Base-by-base conservation (phyloP, 331 rosid species). In the Pyracantha coccinea region DNA sequence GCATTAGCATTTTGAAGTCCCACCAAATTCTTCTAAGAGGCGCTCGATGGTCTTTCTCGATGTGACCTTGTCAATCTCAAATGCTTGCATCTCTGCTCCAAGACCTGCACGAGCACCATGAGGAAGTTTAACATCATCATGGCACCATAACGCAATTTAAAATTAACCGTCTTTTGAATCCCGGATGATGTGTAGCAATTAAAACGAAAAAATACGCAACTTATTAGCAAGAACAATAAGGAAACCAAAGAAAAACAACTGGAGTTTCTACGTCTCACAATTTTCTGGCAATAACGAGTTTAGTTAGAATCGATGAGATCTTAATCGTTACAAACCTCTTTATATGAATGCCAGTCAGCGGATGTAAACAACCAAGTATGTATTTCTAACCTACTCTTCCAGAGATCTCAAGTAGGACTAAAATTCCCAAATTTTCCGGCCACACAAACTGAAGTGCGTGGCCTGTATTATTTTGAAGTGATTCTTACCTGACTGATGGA, bases 21-120 rank as follows among this genome's bases (percentile, higher is more conserved):
- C 96, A 24, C 81, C 80, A 85, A 89, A 86, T 72, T 88, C 90
- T 73, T 86, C 78, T 61, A 93, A 78, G 17, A 91, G 87, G 68
- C 79, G 75, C 78, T 93, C 93, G 2, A 91, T 66, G 17, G 81
- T 86, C 89, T 87, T 89, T 81, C 96, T 91, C 20, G 97, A 89
- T 23, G 84, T 86, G 66, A 91, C 81, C 86, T 86, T 86, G 73
- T 86, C 86, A 52, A 91, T 78, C 85, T 86, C 90, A 64, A 85
- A 91, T 20, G 89, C 93, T 84, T 86, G 86, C 86, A 90, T 87
- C 77, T 88, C 92, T 63, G 79, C 88, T 32, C 68, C 71, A 16
- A 86, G 81, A 73, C 92, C 97, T 93, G 81, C 77, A 69, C 38
- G 31, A 69, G 64, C 66, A 83, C 66, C 74, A 77, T 4, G 38